phyloP scores from a whole-genome alignment of 768 basidiomycete species.

The Grammothele lineata region DNA sequence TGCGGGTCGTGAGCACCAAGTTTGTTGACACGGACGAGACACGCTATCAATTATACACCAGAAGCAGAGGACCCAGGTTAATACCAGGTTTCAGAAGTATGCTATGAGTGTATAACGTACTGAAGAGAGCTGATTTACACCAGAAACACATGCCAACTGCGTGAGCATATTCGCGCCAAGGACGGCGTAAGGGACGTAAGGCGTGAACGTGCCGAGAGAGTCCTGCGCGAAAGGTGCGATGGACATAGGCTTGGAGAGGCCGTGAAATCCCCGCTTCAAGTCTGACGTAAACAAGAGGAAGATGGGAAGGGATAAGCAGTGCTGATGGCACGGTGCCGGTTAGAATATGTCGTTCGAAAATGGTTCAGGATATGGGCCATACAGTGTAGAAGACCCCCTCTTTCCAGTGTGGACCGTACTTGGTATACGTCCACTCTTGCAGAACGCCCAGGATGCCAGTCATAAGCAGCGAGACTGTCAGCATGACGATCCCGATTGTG shows the following conservation, averaged over 20 bases:
- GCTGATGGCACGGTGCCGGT: constrained; percentile 38
- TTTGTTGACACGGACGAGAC: constrained; percentile 81
- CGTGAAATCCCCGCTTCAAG: constrained; percentile 51
- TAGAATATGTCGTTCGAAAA: neutral
- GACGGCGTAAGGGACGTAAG: constrained; percentile 47
- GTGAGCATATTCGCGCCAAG: constrained; percentile 62
- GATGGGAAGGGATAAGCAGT: constrained; percentile 72
- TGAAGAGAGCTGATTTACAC: constrained; percentile 78
- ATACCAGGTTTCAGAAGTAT: too few species aligned
- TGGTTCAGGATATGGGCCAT: constrained; percentile 12
- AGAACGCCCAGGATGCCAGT: constrained; percentile 66
- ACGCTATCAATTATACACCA: constrained; percentile 38
- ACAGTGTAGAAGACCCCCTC: constrained; percentile 86
- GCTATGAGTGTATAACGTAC: constrained; percentile 37
- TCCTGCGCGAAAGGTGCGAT: constrained; percentile 4
- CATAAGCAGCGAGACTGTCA: constrained; percentile 60
- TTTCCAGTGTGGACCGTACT: constrained; percentile 76
- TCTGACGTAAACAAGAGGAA: constrained; percentile 60
- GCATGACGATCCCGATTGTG: constrained; percentile 62
- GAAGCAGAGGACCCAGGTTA: neutral
- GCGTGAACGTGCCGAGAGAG: constrained; percentile 9
- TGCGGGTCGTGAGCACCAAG: constrained; percentile 73
- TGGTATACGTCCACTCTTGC: constrained; percentile 72
- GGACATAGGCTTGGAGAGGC: constrained; percentile 35
- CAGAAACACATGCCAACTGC: constrained; percentile 78